Base-by-base conservation (phyloP, 345 rosid genomes). In the Microcos paniculata region DNA sequence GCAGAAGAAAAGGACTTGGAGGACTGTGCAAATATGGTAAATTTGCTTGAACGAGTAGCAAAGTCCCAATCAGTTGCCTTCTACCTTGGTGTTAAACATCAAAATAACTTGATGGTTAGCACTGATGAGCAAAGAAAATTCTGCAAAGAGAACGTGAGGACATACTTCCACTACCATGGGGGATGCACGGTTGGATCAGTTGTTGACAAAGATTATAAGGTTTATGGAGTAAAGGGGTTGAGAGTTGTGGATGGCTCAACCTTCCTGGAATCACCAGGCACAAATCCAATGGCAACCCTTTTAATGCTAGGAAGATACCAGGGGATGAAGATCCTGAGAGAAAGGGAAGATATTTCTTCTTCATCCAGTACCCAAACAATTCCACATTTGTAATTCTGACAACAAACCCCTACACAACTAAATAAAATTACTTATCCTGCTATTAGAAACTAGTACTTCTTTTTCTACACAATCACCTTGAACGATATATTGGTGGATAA, bases 191-290 rank as follows among this genome's bases (percentile, higher is more conserved):
- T 83, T 16, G 97, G 97, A 61, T 83, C 85, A 0, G 97, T 91
- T 2, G 94, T 90, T 15, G 89, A 87, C 56, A 59, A 74, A 19
- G 84, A 87, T 16, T 91, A 86, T 15, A 87, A 78, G 58, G 91
- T 89, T n/a, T 62, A 77, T 26, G 89, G 94, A n/a, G 79, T 80
- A 4, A 70, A 83, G 62, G 77, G 90, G 1, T 66, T 90, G 76
- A 88, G 96, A 80, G 93, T 92, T 0, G 72, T 91, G 4, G 96
- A 94, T 72, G 92, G 94, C 4, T 92, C 94, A 52, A 94, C 96
- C 16, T 86, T 90, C 53, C 64, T 73, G 61, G 93, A 86, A 68
- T 92, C 96, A 21, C 98, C 96, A 1, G 97, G 97, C 16, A 89
- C 96, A 24, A 92, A 90, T 61, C 97, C 98, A 21, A 90, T 88